phyloP scores from a whole-genome alignment of 208 protist species.

The Borovskyia barvae region DNA sequence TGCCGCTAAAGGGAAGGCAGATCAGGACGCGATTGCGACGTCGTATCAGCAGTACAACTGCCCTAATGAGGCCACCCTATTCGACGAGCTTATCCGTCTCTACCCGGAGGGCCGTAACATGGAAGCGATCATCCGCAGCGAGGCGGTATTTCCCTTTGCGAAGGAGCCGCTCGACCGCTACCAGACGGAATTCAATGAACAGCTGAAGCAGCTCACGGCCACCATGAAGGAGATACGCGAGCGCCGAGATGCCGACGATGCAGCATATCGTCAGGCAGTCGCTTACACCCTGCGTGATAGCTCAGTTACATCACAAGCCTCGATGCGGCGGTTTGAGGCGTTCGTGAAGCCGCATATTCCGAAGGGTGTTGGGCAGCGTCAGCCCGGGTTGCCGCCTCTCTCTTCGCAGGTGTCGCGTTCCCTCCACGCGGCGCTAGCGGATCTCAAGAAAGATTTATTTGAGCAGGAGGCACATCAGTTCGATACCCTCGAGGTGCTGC shows the following conservation, averaged over 20 bases:
- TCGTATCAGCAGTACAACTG: constrained; percentile 82
- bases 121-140: constrained; percentile 51
- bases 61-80: constrained; percentile 73
- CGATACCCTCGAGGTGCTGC: constrained; percentile 64
- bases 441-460: constrained; percentile 56
- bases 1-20: constrained; percentile 33
- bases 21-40: constrained; percentile 34
- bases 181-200: constrained; percentile 80
- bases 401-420: constrained; percentile 8
- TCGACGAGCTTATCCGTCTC: constrained; percentile 68
- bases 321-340: constrained; percentile 68
- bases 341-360: constrained; percentile 51
- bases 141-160: constrained; percentile 45
- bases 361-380: constrained; percentile 16
- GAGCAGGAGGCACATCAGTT: constrained; percentile 78
- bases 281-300: constrained; percentile 38
- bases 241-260: constrained; percentile 62
- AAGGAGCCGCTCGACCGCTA: constrained; percentile 77
- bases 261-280: constrained; percentile 38
- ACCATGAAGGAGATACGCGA: constrained; percentile 70
- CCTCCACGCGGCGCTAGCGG: constrained; percentile 36
- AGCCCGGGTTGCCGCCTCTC: not conserved
- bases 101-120: constrained; percentile 60
- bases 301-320: constrained; percentile 29
- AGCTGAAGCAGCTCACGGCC: constrained; percentile 73